phyloP scores from a whole-genome alignment of 192 early-diverging fungal genomes.

The Coemansia nantahalensis region DNA sequence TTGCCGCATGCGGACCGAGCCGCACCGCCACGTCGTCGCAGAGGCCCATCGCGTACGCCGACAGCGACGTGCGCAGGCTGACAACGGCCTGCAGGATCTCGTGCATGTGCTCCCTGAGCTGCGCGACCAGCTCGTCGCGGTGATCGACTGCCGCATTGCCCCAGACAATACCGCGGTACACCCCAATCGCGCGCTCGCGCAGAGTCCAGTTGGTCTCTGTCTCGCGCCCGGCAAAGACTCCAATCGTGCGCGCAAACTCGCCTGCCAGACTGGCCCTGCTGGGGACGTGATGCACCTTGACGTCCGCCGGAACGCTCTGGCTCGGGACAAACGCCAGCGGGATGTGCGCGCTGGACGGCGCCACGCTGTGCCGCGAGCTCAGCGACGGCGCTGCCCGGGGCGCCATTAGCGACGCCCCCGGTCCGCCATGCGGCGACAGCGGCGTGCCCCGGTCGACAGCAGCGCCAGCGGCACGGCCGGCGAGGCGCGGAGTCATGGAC shows the following conservation, averaged over 20 bases:
- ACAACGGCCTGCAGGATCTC: slow-evolving; percentile 38
- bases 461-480: too few species aligned
- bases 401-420: slow-evolving; percentile 6
- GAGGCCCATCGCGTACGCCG: slow-evolving; percentile 30
- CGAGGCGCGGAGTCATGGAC: too few species aligned
- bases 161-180: slow-evolving; percentile 51
- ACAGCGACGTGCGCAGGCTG: slow-evolving; percentile 49
- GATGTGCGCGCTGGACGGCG: slow-evolving; percentile 20
- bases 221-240: slow-evolving; percentile 40
- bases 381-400: slow-evolving; percentile 19
- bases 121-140: slow-evolving; percentile 27
- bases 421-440: slow-evolving; percentile 3
- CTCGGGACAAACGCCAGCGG: slow-evolving; percentile 29
- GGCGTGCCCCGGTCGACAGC: too few species aligned
- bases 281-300: slow-evolving; percentile 37
- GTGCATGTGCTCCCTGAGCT: slow-evolving; percentile 34
- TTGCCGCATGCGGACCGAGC: slow-evolving; percentile 36
- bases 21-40: slow-evolving; percentile 48
- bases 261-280: slow-evolving; percentile 24
- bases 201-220: slow-evolving; percentile 48
- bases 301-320: slow-evolving; percentile 18
- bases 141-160: slow-evolving; percentile 46
- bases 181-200: slow-evolving; percentile 39
- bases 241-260: slow-evolving; percentile 32
- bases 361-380: slow-evolving; percentile 2